These are phyloP conservation scores for Rhododendron williamsianum DNA, from an alignment of 148 eudicot species.

Conservation along the genomic window DNA sequence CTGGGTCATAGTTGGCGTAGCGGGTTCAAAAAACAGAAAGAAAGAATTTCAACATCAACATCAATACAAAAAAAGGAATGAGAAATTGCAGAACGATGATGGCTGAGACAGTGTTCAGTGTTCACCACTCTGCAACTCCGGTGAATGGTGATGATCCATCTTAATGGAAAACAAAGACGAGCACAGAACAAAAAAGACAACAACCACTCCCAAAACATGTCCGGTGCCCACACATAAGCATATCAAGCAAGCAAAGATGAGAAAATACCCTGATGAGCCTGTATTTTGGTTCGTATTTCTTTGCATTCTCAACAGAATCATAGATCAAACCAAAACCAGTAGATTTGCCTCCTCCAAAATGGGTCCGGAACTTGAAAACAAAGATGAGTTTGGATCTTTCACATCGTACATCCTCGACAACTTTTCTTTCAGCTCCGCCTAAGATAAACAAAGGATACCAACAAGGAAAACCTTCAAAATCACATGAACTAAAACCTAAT, in stretches of 20 bases:
- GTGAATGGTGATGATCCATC: background rate
- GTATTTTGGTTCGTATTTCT: slow-evolving; percentile 86
- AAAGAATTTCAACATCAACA: background rate
- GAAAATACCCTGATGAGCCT: slow-evolving; percentile 76
- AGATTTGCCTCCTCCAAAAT: slow-evolving; percentile 89
- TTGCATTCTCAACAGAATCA: slow-evolving; percentile 72
- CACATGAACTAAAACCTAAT: background rate
- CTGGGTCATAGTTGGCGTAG: background rate
- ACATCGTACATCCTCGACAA: slow-evolving; percentile 68
- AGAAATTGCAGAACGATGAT: background rate
- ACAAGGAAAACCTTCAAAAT: background rate
- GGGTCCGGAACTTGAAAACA: slow-evolving; percentile 84
- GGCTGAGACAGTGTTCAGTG: background rate
- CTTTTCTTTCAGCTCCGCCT: slow-evolving; percentile 84
- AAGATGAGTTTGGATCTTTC: slow-evolving; percentile 60
- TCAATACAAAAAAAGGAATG: background rate
- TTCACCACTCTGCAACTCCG: background rate
- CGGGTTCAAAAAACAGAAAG: background rate
- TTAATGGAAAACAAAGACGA: background rate
- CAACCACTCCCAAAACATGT: background rate
- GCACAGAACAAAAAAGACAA: background rate
- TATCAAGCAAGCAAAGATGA: background rate
- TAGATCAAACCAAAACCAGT: slow-evolving; percentile 85
- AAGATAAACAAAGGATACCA: background rate
- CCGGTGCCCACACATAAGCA: background rate